A percentile compares a stretch with the other conserved stretches of the same genome.
Conservation (phyloP, 805 yeast species). For the Kazachstania africana region DNA sequence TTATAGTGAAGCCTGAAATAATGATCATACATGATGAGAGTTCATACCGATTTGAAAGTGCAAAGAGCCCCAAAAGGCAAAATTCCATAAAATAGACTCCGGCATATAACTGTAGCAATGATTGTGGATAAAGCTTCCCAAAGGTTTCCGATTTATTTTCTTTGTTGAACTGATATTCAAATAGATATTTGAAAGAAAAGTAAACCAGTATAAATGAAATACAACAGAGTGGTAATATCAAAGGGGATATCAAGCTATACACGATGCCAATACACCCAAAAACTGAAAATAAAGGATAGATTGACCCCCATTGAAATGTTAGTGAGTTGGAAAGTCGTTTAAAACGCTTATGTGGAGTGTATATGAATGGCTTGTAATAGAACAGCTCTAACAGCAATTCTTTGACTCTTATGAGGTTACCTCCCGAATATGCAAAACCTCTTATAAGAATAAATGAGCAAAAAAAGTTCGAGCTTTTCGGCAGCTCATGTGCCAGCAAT, state of each 20-base stretch:
- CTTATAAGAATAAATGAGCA: conserved; percentile 64
- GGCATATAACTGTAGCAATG: conserved; percentile 62
- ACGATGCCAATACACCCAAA: conserved; percentile 69
- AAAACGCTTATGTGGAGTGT: conserved; percentile 52
- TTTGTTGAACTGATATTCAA: conserved; percentile 43
- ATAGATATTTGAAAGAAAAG: conserved; percentile 59
- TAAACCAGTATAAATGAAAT: conserved; percentile 46
- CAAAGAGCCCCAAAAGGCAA: conserved; percentile 65
- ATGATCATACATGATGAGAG: conserved; percentile 38
- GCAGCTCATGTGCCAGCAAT: conserved; percentile 64
- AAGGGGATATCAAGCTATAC: conserved; percentile 69
- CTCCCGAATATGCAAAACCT: conserved; percentile 68
- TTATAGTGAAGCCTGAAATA: conserved; percentile 41
- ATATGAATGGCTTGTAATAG: conserved; percentile 24
- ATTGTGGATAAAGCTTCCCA: conserved; percentile 64
- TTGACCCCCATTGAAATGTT: conserved; percentile 61
- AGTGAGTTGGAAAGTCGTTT: conserved; percentile 34
- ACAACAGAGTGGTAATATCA: conserved; percentile 50
- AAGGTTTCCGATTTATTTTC: conserved; percentile 47
- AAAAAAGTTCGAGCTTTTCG: conserved; percentile 79
- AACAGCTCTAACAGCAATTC: conserved; percentile 33
- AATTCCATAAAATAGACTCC: conserved; percentile 77
- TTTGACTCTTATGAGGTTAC: conserved; percentile 49
- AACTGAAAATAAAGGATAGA: conserved; percentile 67
- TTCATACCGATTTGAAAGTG: conserved; percentile 41